Evolutionary conservation across 345 rosid genomes (phyloP).

Genomic region (Syzygium jambos): DNA sequence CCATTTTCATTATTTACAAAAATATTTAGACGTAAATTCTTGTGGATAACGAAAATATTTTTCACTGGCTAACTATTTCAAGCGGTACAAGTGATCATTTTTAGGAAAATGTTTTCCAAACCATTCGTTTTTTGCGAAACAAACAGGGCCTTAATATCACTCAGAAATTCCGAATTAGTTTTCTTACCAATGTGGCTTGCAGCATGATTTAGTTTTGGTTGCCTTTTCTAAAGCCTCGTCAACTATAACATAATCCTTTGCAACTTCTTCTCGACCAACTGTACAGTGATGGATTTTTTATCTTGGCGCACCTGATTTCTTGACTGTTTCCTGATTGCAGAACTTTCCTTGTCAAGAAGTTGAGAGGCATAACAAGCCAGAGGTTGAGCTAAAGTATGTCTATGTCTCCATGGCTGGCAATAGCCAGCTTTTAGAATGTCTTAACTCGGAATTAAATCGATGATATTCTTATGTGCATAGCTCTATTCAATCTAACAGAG

Average conservation of each 20-base stretch:
- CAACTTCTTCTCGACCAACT: not conserved
- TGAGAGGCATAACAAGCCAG: constrained; percentile 99
- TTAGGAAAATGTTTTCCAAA: too few relatives aligned
- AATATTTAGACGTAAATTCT: too few relatives aligned
- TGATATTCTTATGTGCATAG: not conserved
- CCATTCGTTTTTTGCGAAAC: too few relatives aligned
- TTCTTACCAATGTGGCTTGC: not conserved
- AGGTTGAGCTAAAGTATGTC: constrained; percentile 94
- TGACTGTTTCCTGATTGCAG: constrained; percentile 26
- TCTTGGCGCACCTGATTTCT: not conserved
- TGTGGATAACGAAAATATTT: too few relatives aligned
- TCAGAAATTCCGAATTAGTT: not conserved
- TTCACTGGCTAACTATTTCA: too few relatives aligned
- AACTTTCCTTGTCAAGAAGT: constrained; percentile 99
- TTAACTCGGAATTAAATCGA: not conserved
- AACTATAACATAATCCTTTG: fast-evolving
- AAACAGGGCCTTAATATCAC: not conserved
- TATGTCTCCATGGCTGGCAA: not conserved
- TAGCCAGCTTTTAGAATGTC: not conserved
- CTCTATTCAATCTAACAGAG: not conserved
- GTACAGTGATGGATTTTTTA: not conserved
- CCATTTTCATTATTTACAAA: too few relatives aligned
- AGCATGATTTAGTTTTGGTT: not conserved
- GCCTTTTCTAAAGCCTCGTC: not conserved
- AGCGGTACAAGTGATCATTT: too few relatives aligned